These are phyloP conservation scores for Coemansia sp. DNA, from an alignment of 192 early-diverging fungal genomes.

Conservation along the genomic window DNA sequence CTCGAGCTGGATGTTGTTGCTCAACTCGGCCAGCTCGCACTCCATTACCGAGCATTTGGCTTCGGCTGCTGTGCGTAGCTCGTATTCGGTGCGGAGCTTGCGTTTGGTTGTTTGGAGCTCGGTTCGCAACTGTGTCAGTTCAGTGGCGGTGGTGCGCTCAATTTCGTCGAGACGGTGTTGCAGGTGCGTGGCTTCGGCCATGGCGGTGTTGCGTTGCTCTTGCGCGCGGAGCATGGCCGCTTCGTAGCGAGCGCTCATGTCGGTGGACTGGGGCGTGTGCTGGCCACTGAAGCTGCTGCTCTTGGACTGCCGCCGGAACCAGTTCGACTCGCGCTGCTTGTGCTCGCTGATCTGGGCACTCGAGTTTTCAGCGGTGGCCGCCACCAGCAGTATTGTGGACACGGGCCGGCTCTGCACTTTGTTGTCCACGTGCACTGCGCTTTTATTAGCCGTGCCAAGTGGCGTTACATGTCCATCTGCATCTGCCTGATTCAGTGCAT, in stretches of 20 bases:
- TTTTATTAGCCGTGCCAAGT: background rate
- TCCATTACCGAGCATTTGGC: constrained; percentile 50
- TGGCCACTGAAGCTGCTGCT: constrained; percentile 11
- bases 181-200: constrained; percentile 27
- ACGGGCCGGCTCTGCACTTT: constrained; percentile 12
- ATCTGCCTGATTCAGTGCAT: background rate
- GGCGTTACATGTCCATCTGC: background rate
- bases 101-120: constrained; percentile 21
- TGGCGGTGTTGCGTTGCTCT: constrained; percentile 31
- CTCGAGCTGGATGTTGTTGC: constrained; percentile 49
- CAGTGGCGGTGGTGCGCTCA: constrained; percentile 10
- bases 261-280: background rate
- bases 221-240: constrained; percentile 37
- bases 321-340: constrained; percentile 23
- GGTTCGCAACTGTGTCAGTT: constrained; percentile 16
- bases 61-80: constrained; percentile 51
- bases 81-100: constrained; percentile 39
- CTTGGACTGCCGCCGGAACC: constrained; percentile 39
- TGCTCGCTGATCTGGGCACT: background rate
- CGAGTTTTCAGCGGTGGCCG: constrained; percentile 40
- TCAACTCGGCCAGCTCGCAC: constrained; percentile 51
- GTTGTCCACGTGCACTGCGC: background rate
- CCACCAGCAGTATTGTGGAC: constrained; percentile 39
- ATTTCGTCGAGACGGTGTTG: constrained; percentile 26
- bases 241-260: constrained; percentile 19